These are phyloP conservation scores for Pseudocercospora crystallina DNA, from an alignment of 2,329 filamentous ascomycete genomes.

Conservation along the genomic window DNA sequence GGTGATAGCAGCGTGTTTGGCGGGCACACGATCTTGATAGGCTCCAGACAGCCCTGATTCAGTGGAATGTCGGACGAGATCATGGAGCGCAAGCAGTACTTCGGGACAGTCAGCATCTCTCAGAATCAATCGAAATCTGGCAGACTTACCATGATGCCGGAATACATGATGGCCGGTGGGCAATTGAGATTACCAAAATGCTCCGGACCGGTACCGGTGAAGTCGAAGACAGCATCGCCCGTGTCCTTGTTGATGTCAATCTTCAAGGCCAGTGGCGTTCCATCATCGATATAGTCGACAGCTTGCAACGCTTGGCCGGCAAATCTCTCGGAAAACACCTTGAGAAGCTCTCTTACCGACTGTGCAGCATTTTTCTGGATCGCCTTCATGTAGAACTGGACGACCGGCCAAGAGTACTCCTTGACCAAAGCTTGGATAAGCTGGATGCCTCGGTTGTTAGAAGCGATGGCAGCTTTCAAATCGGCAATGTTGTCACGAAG, in stretches of 20 bases:
- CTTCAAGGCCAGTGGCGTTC: slow-evolving; percentile 36
- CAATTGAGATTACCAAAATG: slow-evolving; percentile 57
- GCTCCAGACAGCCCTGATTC: slow-evolving; percentile 42
- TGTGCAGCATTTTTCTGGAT: slow-evolving; percentile 40
- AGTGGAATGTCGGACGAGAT: slow-evolving; percentile 47
- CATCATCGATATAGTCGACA: slow-evolving; percentile 45
- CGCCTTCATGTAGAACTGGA: slow-evolving; percentile 44
- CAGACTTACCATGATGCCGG: slow-evolving; percentile 63
- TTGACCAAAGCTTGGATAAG: slow-evolving; percentile 39
- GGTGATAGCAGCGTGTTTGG: slow-evolving; percentile 34
- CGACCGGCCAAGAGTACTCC: slow-evolving; percentile 36
- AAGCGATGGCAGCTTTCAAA: slow-evolving; percentile 37
- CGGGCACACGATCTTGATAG: slow-evolving; percentile 31
- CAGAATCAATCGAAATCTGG: background rate
- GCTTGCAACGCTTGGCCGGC: slow-evolving; percentile 26
- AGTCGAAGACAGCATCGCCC: slow-evolving; percentile 41
- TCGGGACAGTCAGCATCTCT: slow-evolving; percentile 23
- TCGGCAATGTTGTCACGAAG: slow-evolving; percentile 38
- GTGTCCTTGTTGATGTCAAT: slow-evolving; percentile 36
- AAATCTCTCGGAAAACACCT: slow-evolving; percentile 20
- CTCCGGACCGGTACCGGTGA: slow-evolving; percentile 41
- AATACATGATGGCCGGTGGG: slow-evolving; percentile 71
- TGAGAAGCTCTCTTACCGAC: slow-evolving; percentile 36
- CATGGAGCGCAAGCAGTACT: slow-evolving; percentile 37
- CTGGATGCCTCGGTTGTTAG: slow-evolving; percentile 37